These are phyloP conservation scores for Vitis rupestris DNA, from an alignment of 164 flowering plant genomes.

Conservation along the genomic window DNA sequence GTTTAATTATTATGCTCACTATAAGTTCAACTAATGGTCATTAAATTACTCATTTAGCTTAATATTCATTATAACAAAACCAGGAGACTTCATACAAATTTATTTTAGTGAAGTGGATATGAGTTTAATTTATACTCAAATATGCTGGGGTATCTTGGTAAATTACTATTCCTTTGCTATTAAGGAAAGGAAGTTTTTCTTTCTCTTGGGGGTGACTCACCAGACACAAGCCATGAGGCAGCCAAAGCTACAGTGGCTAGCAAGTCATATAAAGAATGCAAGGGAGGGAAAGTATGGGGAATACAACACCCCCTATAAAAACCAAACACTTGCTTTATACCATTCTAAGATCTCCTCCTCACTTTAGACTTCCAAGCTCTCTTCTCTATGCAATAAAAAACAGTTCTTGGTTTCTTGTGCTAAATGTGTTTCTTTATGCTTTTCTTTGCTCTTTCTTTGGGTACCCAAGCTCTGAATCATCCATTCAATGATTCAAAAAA, in stretches of 20 bases:
- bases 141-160: conserved; percentile 23
- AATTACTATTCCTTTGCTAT: conserved; percentile 25
- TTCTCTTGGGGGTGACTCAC: conserved; percentile 19
- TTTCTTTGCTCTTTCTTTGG: conserved; percentile 36
- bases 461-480: conserved; percentile 27
- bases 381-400: conserved; percentile 41
- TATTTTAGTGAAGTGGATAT: too few species aligned
- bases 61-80: too few species aligned
- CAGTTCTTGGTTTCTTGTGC: conserved; percentile 55
- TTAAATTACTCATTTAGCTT: too few species aligned
- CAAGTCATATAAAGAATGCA: conserved; percentile 30
- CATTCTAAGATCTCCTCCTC: conserved; percentile 46
- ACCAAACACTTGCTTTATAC: conserved; percentile 64
- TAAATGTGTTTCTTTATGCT: conserved; percentile 53
- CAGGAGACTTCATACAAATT: too few species aligned
- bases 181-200: conserved; percentile 29
- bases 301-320: conserved; percentile 29
- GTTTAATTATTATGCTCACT: too few species aligned
- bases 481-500: conserved; percentile 27
- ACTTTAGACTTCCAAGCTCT: conserved; percentile 63
- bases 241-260: conserved; percentile 24
- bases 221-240: conserved; percentile 33
- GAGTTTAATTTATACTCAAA: too few species aligned
- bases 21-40: too few species aligned
- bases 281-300: conserved; percentile 9